Evolutionary conservation across 208 protist genomes (phyloP).

Genomic region (Acanthamoeba royreba): DNA sequence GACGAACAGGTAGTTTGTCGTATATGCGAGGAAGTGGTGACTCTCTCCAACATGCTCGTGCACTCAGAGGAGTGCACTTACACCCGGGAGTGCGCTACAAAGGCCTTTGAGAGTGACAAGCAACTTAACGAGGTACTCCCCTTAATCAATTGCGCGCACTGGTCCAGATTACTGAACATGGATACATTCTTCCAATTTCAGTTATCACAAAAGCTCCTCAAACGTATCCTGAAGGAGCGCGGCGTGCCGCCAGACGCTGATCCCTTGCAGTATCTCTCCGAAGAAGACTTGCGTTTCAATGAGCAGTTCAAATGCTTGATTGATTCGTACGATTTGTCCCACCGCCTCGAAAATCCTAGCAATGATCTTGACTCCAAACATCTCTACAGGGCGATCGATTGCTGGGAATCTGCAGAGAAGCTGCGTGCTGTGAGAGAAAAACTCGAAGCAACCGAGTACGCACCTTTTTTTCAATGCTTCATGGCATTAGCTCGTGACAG

Average conservation of each 20-base stretch:
- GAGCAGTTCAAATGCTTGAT: neutral
- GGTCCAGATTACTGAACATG: too few species aligned
- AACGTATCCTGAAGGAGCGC: neutral
- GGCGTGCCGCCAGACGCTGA: neutral
- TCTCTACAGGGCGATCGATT: neutral
- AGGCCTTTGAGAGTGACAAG: neutral
- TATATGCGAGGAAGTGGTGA: neutral
- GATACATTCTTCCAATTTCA: neutral
- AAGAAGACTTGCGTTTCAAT: neutral
- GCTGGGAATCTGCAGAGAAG: neutral
- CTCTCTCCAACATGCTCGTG: neutral
- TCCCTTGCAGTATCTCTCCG: neutral
- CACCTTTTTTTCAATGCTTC: too few species aligned
- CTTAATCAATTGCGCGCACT: too few species aligned
- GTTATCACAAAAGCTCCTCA: constrained; percentile 2
- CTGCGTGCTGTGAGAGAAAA: neutral
- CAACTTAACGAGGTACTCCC: neutral
- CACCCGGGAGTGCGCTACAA: neutral
- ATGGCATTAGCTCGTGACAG: too few species aligned
- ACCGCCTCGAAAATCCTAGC: too few species aligned
- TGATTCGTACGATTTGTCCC: too few species aligned
- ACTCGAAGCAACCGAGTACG: neutral
- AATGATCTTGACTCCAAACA: too few species aligned
- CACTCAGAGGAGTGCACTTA: constrained; percentile 15
- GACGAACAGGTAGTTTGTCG: neutral